Conservation (phyloP, 805 yeast species). For the Blastobotrys terrestris region DNA sequence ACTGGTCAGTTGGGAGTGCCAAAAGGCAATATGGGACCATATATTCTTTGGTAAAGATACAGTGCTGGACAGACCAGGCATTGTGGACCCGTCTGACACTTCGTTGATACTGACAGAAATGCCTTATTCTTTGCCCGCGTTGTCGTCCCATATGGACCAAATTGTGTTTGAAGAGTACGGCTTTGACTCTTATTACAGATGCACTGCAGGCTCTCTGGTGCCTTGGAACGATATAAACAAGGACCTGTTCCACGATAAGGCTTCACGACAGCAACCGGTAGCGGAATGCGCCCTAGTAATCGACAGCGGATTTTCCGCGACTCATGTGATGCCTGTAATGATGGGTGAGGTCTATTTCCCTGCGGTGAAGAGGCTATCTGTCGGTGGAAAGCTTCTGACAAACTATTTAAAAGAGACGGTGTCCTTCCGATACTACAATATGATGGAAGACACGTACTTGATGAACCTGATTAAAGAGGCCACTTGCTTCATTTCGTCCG, state of each 20-base stretch:
- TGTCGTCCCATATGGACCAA: conserved; percentile 82
- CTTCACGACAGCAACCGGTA: conserved; percentile 19
- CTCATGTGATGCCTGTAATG: conserved; percentile 81
- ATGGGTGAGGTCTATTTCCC: conserved; percentile 71
- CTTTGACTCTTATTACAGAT: conserved; percentile 61
- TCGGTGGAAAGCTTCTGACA: conserved; percentile 81
- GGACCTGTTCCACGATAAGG: conserved; percentile 18
- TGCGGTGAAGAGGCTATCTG: conserved; percentile 70
- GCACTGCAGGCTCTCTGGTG: conserved; percentile 41
- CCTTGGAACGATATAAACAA: conserved; percentile 50
- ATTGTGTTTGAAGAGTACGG: conserved; percentile 92
- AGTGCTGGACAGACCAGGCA: conserved; percentile 4
- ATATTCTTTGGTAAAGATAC: conserved; percentile 46
- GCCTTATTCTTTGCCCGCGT: conserved; percentile 73
- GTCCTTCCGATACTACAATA: conserved; percentile 87
- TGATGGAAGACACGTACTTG: conserved; percentile 81
- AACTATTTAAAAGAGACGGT: conserved; percentile 79
- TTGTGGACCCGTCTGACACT: conserved; percentile 39
- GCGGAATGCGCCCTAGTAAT: conserved; percentile 69
- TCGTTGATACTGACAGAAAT: conserved; percentile 72
- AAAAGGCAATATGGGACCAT: conserved; percentile 87
- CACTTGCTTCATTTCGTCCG: conserved; percentile 59
- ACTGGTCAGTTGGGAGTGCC: conserved; percentile 83
- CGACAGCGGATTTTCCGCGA: conserved; percentile 83
- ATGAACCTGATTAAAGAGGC: conserved; percentile 82